Base-by-base conservation (phyloP, 495 filamentous ascomycete species). In the Daldinia bambusicola region DNA sequence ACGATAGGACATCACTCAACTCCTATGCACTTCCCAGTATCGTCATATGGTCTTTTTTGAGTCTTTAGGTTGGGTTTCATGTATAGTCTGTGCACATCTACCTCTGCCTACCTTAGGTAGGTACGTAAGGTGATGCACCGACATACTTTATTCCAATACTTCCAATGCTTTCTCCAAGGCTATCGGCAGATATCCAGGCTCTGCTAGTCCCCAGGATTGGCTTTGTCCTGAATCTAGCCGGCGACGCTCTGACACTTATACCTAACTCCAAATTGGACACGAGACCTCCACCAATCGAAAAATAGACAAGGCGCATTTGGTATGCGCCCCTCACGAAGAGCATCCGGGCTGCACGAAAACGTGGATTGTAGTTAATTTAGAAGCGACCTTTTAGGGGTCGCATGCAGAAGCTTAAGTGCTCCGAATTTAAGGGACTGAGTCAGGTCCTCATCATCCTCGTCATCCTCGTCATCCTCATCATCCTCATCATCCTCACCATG, bases 1-100 rank as follows among this genome's bases (percentile, higher is more conserved):
- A 61, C 84, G 85, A 77, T 90, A 80, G 86, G 56, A 52, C 22
- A 26, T 10, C 34, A 10, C 45, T 43, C 18, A 8, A 55, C 38
- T 34, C 22, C 22, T n/a, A 55, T 55, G 14, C 12, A 51, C 14
- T 55, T 43, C 22, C 53, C 55, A 45, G 32, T 32, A 20, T 55
- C 45, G 45, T 48, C 53, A 45, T 36, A 43, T 61, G 37, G 55
- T 37, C 48, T 2, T 16, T 2, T 16, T 26, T 34, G 32, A 51
- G 38, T 40, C 16, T 36, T 40, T 48, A 61, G 6, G 22, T 62
- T 34, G 32, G 48, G 22, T 62, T 34, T 14, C 37, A 18, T n/a
- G 30, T 30, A 13, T 6, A 32, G 50, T n/a, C 50, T 26, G 26
- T 26, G 26, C 26, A 26, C 3, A 26, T 26, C 26, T 26, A 26